phyloP scores from a whole-genome alignment of 2,329 filamentous ascomycete genomes.

The Alternaria atra region DNA sequence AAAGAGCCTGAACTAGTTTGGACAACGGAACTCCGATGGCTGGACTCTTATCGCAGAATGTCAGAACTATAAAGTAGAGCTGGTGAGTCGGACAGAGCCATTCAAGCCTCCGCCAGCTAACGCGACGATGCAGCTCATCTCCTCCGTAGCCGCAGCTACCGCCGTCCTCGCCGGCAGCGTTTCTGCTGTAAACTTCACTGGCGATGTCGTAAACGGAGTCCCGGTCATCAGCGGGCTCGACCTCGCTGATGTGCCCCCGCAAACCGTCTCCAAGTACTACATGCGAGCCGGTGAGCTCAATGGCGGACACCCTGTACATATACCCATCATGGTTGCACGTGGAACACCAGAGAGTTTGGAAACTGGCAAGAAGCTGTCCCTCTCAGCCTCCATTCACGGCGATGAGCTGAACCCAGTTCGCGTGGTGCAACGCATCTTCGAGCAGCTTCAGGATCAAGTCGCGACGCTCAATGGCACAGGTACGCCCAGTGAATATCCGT shows the following conservation, averaged over 20 bases:
- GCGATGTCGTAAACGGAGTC: slow-evolving; percentile 45
- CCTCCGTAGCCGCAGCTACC: slow-evolving; percentile 26
- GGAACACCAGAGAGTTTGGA: slow-evolving; percentile 49
- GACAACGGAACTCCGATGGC: neutral
- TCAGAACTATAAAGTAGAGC: slow-evolving; percentile 20
- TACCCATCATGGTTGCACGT: slow-evolving; percentile 51
- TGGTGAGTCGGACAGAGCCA: neutral
- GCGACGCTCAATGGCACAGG: slow-evolving; percentile 49
- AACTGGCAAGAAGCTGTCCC: slow-evolving; percentile 48
- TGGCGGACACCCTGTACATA: slow-evolving; percentile 49
- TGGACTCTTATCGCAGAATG: slow-evolving; percentile 26
- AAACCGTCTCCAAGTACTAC: slow-evolving; percentile 50
- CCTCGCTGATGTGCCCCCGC: slow-evolving; percentile 48
- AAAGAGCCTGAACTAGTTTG: slow-evolving; percentile 24
- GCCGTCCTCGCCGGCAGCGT: slow-evolving; percentile 29
- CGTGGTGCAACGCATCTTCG: slow-evolving; percentile 50
- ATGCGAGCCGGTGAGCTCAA: slow-evolving; percentile 51
- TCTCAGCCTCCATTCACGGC: slow-evolving; percentile 52
- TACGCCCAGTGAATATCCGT: slow-evolving; percentile 9
- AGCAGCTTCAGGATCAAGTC: slow-evolving; percentile 39
- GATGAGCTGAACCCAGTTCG: slow-evolving; percentile 52
- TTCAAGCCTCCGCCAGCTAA: slow-evolving; percentile 5
- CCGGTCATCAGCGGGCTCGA: slow-evolving; percentile 47
- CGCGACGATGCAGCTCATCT: slow-evolving; percentile 37
- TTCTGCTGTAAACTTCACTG: slow-evolving; percentile 40